phyloP scores from a whole-genome alignment of 805 yeast species.

The Phaffomyces thermotolerans region DNA sequence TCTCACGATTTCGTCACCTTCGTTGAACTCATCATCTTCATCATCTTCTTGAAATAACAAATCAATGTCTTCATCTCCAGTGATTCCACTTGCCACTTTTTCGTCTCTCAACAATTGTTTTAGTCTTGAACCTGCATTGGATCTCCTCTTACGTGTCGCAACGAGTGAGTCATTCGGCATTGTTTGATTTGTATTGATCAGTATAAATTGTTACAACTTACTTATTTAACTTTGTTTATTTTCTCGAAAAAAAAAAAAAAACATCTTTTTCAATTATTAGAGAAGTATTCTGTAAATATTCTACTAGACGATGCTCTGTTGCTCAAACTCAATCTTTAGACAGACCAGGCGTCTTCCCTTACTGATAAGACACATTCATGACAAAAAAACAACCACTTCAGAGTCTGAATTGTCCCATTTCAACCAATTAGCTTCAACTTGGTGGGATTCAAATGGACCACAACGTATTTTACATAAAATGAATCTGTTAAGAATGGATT shows the following conservation, averaged over 20 bases:
- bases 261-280: no score
- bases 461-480: constrained; percentile 91
- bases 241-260: background rate
- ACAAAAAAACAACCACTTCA: constrained; percentile 32
- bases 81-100: constrained; percentile 38
- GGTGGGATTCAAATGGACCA: constrained; percentile 97
- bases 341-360: background rate
- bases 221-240: background rate
- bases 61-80: constrained; percentile 76
- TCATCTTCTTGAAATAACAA: constrained; percentile 61
- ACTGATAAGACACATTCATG: background rate
- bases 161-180: constrained; percentile 44
- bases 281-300: no score
- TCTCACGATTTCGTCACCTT: constrained; percentile 15
- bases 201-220: background rate
- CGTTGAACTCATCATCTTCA: constrained; percentile 42
- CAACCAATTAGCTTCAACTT: constrained; percentile 78
- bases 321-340: no score
- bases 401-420: constrained; percentile 73
- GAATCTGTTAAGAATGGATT: constrained; percentile 87
- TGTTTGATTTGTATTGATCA: background rate
- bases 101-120: constrained; percentile 66
- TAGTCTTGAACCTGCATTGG: constrained; percentile 87
- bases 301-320: no score
- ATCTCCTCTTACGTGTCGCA: constrained; percentile 66